Base-by-base conservation (phyloP, 306 rosid genomes). In the Malus sylvestris region DNA sequence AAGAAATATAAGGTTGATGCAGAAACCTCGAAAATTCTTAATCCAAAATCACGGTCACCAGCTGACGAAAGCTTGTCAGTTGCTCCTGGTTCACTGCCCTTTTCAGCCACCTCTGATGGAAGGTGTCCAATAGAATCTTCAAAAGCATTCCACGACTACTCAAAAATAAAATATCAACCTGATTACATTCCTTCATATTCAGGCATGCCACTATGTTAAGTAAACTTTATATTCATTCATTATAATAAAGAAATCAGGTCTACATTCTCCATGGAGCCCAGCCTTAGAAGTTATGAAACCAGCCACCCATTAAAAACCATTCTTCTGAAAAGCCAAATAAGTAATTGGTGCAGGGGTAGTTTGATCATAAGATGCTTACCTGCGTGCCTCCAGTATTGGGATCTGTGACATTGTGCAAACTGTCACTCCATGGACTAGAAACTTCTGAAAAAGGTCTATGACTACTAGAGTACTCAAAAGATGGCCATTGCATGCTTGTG, bases 131-230 rank as follows among this genome's bases (percentile, higher is more conserved):
- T 30, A 71, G 95, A 76, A 83, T 84, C 91, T 84, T 86, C 85
- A 78, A 88, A 88, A 76, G 98, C 97, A 89, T 85, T 89, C 97
- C 97, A 90, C 51, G 87, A 69, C 91, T 88, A 80, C 83, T 88
- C 67, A 74, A 53, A 77, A 74, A 70, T 61, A 76, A 82, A 35
- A 82, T 61, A 77, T 42, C 81, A 87, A 79, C 84, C 22, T 68
- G 25, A 83, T 51, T 79, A 67, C 42, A 74, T 40, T 76, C 76
- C 80, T 30, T 72, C 64, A 71, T 55, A 81, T 72, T 78, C 75
- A 40, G 38, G 65, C 69, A 74, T 25, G 52, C 29, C 59, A 71
- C 16, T 51, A 35, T n/a, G 8, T 38, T 8, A 30, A 38, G 40
- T 14, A 38, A 16, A 35, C 25, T 30, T 18, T 8, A 53, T 32